Evolutionary conservation across 2,329 filamentous ascomycete genomes (phyloP), one percentile per base, ranked within the genome.

Genomic region (Neopestalotiopsis sp.): DNA sequence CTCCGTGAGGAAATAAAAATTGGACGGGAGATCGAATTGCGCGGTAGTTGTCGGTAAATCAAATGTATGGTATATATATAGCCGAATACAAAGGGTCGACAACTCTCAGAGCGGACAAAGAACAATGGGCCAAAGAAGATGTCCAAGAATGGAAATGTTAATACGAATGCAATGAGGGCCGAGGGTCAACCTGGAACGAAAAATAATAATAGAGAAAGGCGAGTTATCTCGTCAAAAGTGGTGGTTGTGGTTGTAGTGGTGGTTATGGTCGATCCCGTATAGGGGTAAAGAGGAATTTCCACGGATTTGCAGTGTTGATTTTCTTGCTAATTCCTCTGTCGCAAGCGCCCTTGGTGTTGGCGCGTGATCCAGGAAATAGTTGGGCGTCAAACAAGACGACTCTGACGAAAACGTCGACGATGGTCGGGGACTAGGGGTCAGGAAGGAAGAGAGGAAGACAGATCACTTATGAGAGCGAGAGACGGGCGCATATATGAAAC

Each of bases 101-200:
- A 49, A 67, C 69, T 70, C 66, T 45, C 69, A 64, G 69, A 70
- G 69, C 49, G 24, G 53, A 69, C 45, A 68, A 63, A 68, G 65
- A 61, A 67, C 65, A 67, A 61, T 67, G 53, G 65, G 32, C 40
- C 49, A 68, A 62, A 58, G 42, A 68, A 34, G 28, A n/a, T 59
- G 12, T 56, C n/a, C 24, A 61, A 59, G 30, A 64, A 64, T 45
- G 61, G 62, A 65, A 63, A 49, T 57, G 61, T 59, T 65, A 45
- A 30, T 20, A 53, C 20, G 61, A 56, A 40, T 17, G 56, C 62
- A 68, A 68, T 38, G 62, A 64, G 69, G 45, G 69, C 69, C 69
- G 69, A 70, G 69, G 69, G 56, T 70, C 69, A 70, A 70, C 69
- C 69, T 70, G 69, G 69, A 70, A 70, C 64, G 69, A 69, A 70